Conservation (phyloP, 305 asterid species). For the Rubia peregrina region DNA sequence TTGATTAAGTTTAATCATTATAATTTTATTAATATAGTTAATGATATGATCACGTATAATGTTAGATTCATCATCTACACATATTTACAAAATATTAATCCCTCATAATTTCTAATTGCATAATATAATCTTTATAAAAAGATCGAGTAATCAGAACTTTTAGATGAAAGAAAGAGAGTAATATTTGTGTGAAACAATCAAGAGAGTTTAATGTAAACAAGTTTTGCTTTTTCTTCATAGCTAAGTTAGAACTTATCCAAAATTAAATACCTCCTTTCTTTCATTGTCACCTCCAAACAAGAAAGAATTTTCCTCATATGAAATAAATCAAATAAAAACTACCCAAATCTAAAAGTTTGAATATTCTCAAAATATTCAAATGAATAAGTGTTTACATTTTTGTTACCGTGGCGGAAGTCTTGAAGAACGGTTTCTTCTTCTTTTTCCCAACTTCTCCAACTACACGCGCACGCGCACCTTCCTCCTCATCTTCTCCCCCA, state of each 20-base stretch:
- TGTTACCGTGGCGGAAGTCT: conserved; percentile 2
- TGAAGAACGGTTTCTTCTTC: not conserved
- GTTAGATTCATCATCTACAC: too few species aligned
- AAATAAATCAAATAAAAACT: too few species aligned
- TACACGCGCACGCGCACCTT: conserved; percentile 2
- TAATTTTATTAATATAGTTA: too few species aligned
- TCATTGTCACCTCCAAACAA: not conserved
- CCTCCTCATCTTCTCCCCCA: conserved; percentile 5
- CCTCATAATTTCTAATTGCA: too few species aligned
- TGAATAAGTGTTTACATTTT: not conserved
- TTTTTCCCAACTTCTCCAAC: conserved; percentile 7
- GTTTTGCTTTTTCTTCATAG: not conserved
- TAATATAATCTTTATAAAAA: too few species aligned
- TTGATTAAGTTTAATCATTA: too few species aligned
- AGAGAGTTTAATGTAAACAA: not conserved
- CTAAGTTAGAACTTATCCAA: not conserved
- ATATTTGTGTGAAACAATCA: not conserved
- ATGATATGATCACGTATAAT: too few species aligned
- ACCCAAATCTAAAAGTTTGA: not conserved
- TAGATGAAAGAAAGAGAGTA: not conserved
- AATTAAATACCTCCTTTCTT: not conserved
- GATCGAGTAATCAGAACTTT: too few species aligned
- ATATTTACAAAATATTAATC: too few species aligned
- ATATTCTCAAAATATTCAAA: conserved; percentile 4
- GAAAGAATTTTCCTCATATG: not conserved